phyloP scores from a whole-genome alignment of 1,284 basidiomycete species.

The Trichosporon faecale region DNA sequence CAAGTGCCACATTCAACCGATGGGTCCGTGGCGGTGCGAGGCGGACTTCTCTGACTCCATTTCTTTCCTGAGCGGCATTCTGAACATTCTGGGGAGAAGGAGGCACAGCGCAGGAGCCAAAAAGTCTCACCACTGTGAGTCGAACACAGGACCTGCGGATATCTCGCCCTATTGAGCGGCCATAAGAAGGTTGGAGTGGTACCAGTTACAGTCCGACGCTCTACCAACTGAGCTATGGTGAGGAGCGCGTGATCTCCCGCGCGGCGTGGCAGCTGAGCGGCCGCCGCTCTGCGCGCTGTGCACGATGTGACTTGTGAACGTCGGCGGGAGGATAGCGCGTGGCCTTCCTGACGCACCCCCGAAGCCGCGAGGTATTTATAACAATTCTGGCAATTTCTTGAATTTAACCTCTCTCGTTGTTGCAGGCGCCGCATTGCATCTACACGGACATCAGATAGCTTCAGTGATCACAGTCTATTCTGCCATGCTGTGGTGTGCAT shows the following conservation, averaged over 20 bases:
- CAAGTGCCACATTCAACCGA: neutral
- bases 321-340: too few relatives aligned
- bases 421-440: too few relatives aligned
- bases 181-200: neutral
- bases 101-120: neutral
- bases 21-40: too few relatives aligned
- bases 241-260: neutral
- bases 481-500: too few relatives aligned
- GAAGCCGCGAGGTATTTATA: too few relatives aligned
- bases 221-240: constrained; percentile 12
- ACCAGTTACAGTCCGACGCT: constrained; percentile 10
- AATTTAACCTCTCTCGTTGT: too few relatives aligned
- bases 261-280: neutral
- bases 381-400: too few relatives aligned
- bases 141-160: constrained; percentile 10
- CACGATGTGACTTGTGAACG: too few relatives aligned
- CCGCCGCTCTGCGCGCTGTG: neutral
- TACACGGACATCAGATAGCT: too few relatives aligned
- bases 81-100: too few relatives aligned
- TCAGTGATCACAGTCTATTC: too few relatives aligned
- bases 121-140: constrained; percentile 10
- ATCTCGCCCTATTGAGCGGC: neutral
- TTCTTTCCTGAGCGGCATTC: neutral
- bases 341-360: too few relatives aligned
- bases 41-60: neutral